Evolutionary conservation across 2,329 filamentous ascomycete species (phyloP), one percentile per base, ranked within the genome.

Genomic region (Aspergillus sp.): DNA sequence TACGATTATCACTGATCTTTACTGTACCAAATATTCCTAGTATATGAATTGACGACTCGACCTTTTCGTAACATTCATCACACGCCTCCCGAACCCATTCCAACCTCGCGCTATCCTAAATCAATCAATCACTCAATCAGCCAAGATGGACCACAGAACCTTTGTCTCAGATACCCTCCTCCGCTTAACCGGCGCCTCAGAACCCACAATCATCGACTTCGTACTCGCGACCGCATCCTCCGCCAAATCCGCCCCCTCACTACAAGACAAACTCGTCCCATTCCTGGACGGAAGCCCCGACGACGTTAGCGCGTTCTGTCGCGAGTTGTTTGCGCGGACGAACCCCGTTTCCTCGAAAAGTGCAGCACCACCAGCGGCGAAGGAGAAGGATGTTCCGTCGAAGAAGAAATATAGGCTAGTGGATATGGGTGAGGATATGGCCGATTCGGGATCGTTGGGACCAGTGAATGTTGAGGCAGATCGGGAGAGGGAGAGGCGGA

Each of bases 151-250:
- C 43, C 60, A 65, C 49, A 63, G 62, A 46, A 67, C 63, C 12
- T 72, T 71, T 48, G 61, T 72, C n/a, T 77, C 74, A 45, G 75
- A 78, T 58, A 71, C 74, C 47, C 68, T 78, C 47, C 69, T 77
- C 54, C 73, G 72, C 49, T 69, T 81, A 44, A 75, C 77, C 33
- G 78, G 77, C 52, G 78, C 74, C 43, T 79, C 77, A 35, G 78
- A 81, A 51, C 67, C 74, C 32, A 79, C 78, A 45, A 69, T 78
- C 44, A 65, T 81, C 51, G 78, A 81, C 63, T 81, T 80, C 55
- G 71, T 81, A 20, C 71, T 79, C 47, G 74, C 76, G 39, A 79
- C 77, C 13, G 77, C 78, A 7, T 67, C 66, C 54, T 70, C 72
- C 19, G 71, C 74, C 39, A 78, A 76, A 56, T 77, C 74, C 2